phyloP scores from a whole-genome alignment of 345 rosid genomes.

The Turnera subulata region DNA sequence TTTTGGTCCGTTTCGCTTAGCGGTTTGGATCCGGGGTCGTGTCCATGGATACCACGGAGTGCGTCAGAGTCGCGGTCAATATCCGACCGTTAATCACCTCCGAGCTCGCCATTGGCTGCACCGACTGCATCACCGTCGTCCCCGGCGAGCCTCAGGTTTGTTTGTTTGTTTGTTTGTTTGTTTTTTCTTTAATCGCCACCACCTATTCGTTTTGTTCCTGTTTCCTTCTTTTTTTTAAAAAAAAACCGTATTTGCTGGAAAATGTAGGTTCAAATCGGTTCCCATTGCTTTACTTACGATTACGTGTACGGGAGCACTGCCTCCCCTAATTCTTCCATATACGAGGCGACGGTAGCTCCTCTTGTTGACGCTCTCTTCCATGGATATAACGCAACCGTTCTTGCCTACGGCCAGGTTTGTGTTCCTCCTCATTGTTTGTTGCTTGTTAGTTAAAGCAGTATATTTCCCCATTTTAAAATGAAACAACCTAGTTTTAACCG shows the following conservation, averaged over 20 bases:
- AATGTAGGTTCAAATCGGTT: constrained; percentile 74
- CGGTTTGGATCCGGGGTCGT: background rate
- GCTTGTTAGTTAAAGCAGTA: too few relatives aligned
- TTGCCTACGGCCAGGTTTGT: constrained; percentile 94
- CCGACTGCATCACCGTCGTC: constrained; percentile 78
- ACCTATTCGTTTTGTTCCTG: too few relatives aligned
- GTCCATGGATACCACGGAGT: constrained; percentile 40
- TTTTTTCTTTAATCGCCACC: background rate
- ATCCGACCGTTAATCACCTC: constrained; percentile 81
- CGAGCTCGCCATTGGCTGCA: constrained; percentile 82
- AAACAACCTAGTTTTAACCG: too few relatives aligned
- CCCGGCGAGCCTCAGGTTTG: constrained; percentile 89
- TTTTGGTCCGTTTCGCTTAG: too few relatives aligned
- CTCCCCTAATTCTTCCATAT: constrained; percentile 45
- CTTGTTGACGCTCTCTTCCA: constrained; percentile 77
- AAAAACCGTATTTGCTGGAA: background rate
- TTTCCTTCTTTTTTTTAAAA: background rate
- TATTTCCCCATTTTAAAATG: too few relatives aligned
- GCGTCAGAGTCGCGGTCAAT: constrained; percentile 86
- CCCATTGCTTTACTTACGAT: constrained; percentile 84
- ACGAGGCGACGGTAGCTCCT: constrained; percentile 72
- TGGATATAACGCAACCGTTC: constrained; percentile 93
- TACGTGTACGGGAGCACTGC: constrained; percentile 58
- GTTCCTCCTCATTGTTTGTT: background rate
- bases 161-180: background rate